A percentile compares a stretch with the other conserved stretches of the same genome.
These are phyloP conservation scores for Hypoxylon sp. DNA, from an alignment of 2,329 filamentous ascomycete species.

Conservation along the genomic window DNA sequence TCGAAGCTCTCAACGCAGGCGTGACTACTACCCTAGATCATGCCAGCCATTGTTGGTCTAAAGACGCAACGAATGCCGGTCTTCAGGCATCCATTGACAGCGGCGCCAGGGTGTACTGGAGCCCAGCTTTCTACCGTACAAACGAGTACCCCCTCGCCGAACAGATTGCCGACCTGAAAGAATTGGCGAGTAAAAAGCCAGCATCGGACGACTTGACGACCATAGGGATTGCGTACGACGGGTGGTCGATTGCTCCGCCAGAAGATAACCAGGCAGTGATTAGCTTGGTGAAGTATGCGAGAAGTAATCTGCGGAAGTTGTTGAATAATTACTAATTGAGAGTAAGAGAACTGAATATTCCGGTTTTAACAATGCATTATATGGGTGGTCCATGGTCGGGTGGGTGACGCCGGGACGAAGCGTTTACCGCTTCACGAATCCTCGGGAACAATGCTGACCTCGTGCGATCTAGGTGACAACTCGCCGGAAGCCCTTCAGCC, in stretches of 20 bases:
- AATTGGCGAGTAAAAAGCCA: constrained; percentile 50
- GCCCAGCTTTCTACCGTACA: constrained; percentile 57
- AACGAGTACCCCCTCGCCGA: constrained; percentile 52
- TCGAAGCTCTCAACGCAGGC: constrained; percentile 65
- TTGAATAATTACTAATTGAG: neutral
- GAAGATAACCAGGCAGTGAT: constrained; percentile 52
- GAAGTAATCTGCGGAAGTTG: neutral
- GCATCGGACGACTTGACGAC: constrained; percentile 51
- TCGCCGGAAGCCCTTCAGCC: constrained; percentile 55
- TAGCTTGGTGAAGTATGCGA: constrained; percentile 50
- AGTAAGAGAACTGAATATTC: constrained; percentile 54
- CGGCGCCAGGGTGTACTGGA: constrained; percentile 62
- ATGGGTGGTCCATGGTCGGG: constrained; percentile 56
- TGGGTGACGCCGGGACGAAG: constrained; percentile 41
- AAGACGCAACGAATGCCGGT: constrained; percentile 58
- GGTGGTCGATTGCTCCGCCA: constrained; percentile 49
- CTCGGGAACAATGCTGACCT: neutral
- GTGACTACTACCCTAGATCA: constrained; percentile 67
- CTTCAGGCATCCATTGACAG: constrained; percentile 62
- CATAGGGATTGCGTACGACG: constrained; percentile 59
- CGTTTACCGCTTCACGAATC: neutral
- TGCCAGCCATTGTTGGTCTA: constrained; percentile 62
- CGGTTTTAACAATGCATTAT: constrained; percentile 61
- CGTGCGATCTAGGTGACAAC: constrained; percentile 48
- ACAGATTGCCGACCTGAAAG: constrained; percentile 56